Percentiles rank a stretch among this genome's conserved stretches.
Conservation (phyloP, 441 rosid genomes). For the Euphorbia celastroides region DNA sequence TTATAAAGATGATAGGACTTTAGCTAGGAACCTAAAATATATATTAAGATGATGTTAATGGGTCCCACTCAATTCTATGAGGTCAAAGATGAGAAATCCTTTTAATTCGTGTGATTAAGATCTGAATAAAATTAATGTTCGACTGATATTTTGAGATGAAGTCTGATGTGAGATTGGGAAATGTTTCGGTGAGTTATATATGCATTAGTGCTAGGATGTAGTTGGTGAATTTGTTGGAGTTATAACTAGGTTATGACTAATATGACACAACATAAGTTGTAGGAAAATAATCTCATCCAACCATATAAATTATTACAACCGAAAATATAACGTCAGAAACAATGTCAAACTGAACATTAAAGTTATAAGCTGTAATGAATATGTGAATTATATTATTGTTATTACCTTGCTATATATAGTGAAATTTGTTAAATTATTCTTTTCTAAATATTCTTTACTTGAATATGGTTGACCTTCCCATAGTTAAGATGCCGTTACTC, state of each 20-base stretch:
- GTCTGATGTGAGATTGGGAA: background rate
- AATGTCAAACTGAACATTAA: background rate
- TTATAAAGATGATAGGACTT: background rate
- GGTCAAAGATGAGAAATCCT: background rate
- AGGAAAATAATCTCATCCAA: slow-evolving; percentile 3
- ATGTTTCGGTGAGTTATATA: background rate
- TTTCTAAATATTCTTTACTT: too few relatives aligned
- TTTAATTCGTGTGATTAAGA: too few relatives aligned
- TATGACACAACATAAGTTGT: background rate
- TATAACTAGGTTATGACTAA: background rate
- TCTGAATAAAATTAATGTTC: background rate
- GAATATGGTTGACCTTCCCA: background rate
- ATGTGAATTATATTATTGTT: background rate
- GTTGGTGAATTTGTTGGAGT: background rate
- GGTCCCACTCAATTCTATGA: background rate
- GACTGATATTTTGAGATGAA: background rate
- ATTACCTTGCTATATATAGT: background rate
- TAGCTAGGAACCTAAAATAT: background rate
- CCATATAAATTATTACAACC: background rate
- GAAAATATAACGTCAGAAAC: background rate
- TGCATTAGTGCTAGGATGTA: background rate
- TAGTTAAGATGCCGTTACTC: too few relatives aligned
- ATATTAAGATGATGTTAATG: slow-evolving; percentile 1
- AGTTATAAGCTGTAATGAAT: background rate
- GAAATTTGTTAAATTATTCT: background rate